phyloP scores from a whole-genome alignment of 1,284 basidiomycete genomes.

The Omphalotus olearius region DNA sequence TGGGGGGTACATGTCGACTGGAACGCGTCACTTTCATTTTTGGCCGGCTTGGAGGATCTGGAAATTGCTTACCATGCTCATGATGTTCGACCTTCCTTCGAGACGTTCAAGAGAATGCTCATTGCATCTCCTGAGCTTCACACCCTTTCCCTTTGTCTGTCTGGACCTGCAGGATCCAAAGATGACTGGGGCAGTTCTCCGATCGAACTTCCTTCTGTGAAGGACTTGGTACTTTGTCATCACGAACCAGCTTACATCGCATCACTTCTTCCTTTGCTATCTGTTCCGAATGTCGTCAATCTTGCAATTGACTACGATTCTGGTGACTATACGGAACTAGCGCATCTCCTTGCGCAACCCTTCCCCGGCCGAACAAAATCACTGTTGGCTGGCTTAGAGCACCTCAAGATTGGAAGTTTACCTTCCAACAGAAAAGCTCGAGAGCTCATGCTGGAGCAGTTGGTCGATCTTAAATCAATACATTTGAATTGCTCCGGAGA shows the following conservation, averaged over 20 bases:
- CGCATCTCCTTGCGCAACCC: conserved; percentile 33
- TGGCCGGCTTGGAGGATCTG: conserved; percentile 40
- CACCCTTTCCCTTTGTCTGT: conserved; percentile 42
- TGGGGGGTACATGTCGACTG: conserved; percentile 68
- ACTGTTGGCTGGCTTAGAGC: conserved; percentile 39
- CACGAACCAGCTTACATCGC: conserved; percentile 38
- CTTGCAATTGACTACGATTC: conserved; percentile 50
- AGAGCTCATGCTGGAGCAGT: conserved; percentile 37
- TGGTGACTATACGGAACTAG: conserved; percentile 45
- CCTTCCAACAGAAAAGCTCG: conserved; percentile 31
- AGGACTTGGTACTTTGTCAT: conserved; percentile 43
- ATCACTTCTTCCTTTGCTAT: conserved; percentile 44
- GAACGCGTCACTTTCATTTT: conserved; percentile 38
- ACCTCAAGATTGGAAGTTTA: conserved; percentile 45
- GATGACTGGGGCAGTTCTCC: conserved; percentile 27
- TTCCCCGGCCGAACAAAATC: conserved; percentile 31
- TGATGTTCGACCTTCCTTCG: conserved; percentile 53
- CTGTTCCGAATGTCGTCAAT: conserved; percentile 40
- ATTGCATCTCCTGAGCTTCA: conserved; percentile 43
- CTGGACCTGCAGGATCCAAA: conserved; percentile 42
- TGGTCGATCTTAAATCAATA: conserved; percentile 38
- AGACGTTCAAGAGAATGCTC: conserved; percentile 44
- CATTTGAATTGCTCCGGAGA: conserved; percentile 38
- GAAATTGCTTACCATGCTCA: conserved; percentile 54
- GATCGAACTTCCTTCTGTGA: conserved; percentile 44